A percentile compares a stretch with the other conserved stretches of the same genome.
phyloP scores from a whole-genome alignment of 371 early-diverging fungal species.

The Mortierella sp. region DNA sequence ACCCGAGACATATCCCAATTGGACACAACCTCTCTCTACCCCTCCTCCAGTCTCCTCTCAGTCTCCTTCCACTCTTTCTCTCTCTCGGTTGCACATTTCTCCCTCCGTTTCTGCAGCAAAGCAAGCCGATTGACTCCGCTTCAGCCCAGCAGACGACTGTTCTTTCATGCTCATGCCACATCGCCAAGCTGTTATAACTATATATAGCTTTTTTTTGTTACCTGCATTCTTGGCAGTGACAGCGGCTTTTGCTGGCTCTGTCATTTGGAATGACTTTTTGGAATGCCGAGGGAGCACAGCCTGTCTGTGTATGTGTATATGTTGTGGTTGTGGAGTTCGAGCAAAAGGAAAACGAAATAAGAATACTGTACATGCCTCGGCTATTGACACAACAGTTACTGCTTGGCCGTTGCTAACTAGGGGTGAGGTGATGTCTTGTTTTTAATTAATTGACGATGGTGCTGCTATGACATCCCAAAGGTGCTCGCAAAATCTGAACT shows the following conservation, averaged over 20 bases:
- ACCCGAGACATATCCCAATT: too few species aligned
- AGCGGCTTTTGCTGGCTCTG: not conserved
- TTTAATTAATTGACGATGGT: not conserved
- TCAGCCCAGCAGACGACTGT: too few species aligned
- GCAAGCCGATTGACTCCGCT: too few species aligned
- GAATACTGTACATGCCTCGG: not conserved
- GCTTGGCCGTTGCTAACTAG: not conserved
- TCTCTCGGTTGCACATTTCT: too few species aligned
- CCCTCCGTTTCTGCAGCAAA: too few species aligned
- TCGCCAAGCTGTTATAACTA: too few species aligned
- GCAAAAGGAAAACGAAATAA: not conserved
- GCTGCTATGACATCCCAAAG: slow-evolving; percentile 13
- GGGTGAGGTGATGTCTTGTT: too few species aligned
- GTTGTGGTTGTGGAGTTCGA: slow-evolving; percentile 15
- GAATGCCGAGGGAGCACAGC: slow-evolving; percentile 6
- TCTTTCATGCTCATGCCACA: too few species aligned
- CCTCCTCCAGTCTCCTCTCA: too few species aligned
- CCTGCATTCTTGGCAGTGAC: not conserved
- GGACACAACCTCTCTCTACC: too few species aligned
- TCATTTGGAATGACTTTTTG: not conserved
- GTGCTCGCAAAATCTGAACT: slow-evolving; percentile 19
- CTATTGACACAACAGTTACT: too few species aligned
- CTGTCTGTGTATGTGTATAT: slow-evolving; percentile 6
- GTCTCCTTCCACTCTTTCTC: too few species aligned
- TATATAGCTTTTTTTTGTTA: not conserved